Conservation (phyloP, 2,329 filamentous ascomycete genomes). For the Apiospora kogelbergensis region DNA sequence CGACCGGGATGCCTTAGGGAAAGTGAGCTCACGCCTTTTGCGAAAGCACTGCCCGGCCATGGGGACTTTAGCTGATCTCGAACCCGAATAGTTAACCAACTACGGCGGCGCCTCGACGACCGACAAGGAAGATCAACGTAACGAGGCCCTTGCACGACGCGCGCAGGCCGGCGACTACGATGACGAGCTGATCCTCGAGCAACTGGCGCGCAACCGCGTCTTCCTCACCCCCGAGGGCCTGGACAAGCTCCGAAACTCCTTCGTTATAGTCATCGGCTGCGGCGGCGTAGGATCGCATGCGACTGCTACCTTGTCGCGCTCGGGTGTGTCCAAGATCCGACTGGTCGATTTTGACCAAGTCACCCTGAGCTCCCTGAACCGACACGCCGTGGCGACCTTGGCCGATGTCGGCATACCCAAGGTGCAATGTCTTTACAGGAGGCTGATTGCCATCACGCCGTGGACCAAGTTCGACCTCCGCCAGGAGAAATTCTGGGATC, state of each 20-base stretch:
- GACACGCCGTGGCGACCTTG: slow-evolving; percentile 92
- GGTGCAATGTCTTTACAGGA: slow-evolving; percentile 77
- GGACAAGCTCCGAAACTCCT: slow-evolving; percentile 73
- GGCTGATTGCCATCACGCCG: slow-evolving; percentile 82
- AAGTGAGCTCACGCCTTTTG: slow-evolving; percentile 28
- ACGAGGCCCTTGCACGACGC: slow-evolving; percentile 56
- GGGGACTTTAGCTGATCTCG: neutral
- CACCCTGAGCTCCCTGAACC: slow-evolving; percentile 87
- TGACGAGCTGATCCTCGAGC: slow-evolving; percentile 86
- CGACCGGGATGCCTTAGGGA: slow-evolving; percentile 33
- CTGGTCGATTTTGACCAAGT: slow-evolving; percentile 98
- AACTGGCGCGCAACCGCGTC: slow-evolving; percentile 55
- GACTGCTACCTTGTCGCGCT: slow-evolving; percentile 79
- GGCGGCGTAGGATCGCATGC: slow-evolving; percentile 96
- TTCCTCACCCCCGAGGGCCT: slow-evolving; percentile 76
- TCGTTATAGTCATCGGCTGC: slow-evolving; percentile 87
- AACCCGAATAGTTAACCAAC: slow-evolving; percentile 54
- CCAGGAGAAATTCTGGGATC: slow-evolving; percentile 77
- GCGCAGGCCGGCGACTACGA: slow-evolving; percentile 65
- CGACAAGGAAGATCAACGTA: slow-evolving; percentile 63
- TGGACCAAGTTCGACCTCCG: slow-evolving; percentile 89
- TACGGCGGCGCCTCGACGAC: slow-evolving; percentile 54
- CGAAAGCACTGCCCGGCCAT: neutral
- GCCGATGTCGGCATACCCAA: slow-evolving; percentile 93
- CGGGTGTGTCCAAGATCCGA: slow-evolving; percentile 83